Conservation (phyloP, 371 early-diverging fungal genomes). For the Nematocida minor region DNA sequence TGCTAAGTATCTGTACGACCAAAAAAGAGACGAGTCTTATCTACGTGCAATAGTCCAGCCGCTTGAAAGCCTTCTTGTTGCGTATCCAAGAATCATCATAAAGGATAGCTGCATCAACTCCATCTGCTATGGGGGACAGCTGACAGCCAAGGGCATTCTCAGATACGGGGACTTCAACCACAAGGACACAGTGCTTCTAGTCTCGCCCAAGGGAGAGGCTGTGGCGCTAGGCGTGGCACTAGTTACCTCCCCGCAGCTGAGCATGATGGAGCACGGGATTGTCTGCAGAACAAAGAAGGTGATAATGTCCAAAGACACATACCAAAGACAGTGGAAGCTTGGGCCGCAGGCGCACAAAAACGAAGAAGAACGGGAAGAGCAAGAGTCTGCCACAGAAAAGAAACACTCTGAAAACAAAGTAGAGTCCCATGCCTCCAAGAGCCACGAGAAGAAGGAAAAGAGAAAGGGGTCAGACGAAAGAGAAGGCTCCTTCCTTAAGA, state of each 20-base stretch:
- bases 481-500: not conserved
- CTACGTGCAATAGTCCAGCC: conserved; percentile 89
- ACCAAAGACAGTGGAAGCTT: conserved; percentile 39
- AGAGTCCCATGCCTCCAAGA: not conserved
- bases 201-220: conserved; percentile 99
- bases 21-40: conserved; percentile 82
- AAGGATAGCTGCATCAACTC: conserved; percentile 97
- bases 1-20: conserved; percentile 90
- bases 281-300: conserved; percentile 97
- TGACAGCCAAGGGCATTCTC: conserved; percentile 91
- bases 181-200: conserved; percentile 85
- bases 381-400: not conserved
- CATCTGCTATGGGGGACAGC: conserved; percentile 95
- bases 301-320: conserved; percentile 90
- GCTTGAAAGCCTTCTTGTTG: conserved; percentile 82
- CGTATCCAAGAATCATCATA: conserved; percentile 91
- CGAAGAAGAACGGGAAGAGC: not conserved
- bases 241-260: conserved; percentile 91
- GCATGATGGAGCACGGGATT: conserved; percentile 80
- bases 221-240: conserved; percentile 88
- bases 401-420: not conserved
- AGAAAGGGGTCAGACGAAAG: not conserved
- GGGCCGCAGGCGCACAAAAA: conserved; percentile 11
- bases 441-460: not conserved
- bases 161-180: conserved; percentile 92